phyloP scores from a whole-genome alignment of 2,329 filamentous ascomycete species.

The Talaromyces sp. region DNA sequence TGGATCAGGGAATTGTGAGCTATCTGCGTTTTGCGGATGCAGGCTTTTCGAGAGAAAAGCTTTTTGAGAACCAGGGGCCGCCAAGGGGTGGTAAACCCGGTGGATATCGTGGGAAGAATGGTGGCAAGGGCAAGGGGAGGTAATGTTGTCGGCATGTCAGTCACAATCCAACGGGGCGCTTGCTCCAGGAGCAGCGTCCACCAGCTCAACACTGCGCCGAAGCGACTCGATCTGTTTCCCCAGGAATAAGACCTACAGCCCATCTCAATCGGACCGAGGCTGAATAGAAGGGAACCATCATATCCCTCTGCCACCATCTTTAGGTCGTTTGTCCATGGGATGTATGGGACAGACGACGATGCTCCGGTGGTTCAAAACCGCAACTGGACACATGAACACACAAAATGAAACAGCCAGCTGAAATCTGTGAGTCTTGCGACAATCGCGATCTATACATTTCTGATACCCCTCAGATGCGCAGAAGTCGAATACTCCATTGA shows the following conservation, averaged over 20 bases:
- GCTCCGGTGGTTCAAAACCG: constrained; percentile 25
- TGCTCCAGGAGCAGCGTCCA: background rate
- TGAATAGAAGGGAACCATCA: constrained; percentile 24
- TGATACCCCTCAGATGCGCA: background rate
- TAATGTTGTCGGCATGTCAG: constrained; percentile 25
- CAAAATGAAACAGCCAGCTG: background rate
- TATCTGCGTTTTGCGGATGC: constrained; percentile 78
- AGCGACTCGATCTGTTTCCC: constrained; percentile 25
- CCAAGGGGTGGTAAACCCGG: constrained; percentile 30
- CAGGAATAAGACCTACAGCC: constrained; percentile 28
- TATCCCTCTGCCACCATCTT: constrained; percentile 47
- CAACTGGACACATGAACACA: background rate
- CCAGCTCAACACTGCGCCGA: background rate
- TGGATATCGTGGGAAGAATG: constrained; percentile 23
- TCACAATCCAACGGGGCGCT: background rate
- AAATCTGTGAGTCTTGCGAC: background rate
- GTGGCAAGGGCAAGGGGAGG: constrained; percentile 29
- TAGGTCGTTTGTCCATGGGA: constrained; percentile 44
- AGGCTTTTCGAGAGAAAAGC: constrained; percentile 69
- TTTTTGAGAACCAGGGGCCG: constrained; percentile 48
- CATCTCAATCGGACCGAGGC: constrained; percentile 22
- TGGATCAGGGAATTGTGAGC: constrained; percentile 85
- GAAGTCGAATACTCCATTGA: background rate
- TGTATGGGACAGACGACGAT: constrained; percentile 31
- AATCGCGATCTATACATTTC: background rate